These are phyloP conservation scores for Detonula confervacea DNA, from an alignment of 352 stramenopile species.

Conservation along the genomic window DNA sequence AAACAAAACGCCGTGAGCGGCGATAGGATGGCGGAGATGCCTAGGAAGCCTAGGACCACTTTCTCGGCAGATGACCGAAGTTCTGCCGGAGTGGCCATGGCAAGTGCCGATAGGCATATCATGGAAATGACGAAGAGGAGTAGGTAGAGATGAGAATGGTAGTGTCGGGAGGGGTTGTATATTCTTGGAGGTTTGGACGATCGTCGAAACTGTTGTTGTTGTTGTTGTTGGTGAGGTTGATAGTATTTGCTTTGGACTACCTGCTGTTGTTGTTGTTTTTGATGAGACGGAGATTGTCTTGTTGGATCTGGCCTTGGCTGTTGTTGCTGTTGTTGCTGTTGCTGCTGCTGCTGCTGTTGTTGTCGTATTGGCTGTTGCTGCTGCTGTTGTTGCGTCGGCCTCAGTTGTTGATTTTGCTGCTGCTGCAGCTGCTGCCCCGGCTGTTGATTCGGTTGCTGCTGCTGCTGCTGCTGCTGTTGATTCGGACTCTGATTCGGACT, in stretches of 20 bases:
- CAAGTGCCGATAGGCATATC: constrained; percentile 11
- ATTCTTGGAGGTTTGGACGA: neutral
- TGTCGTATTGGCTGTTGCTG: neutral
- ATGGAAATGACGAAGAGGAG: constrained; percentile 16
- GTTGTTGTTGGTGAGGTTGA: neutral
- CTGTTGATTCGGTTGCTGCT: neutral
- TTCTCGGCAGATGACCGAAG: neutral
- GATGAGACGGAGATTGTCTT: too few species aligned
- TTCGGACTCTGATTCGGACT: too few species aligned
- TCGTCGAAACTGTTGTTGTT: too few species aligned
- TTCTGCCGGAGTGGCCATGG: neutral
- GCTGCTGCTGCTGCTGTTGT: neutral
- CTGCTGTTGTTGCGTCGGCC: too few species aligned
- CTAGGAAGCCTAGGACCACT: neutral
- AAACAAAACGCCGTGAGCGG: neutral
- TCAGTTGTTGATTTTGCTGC: too few species aligned
- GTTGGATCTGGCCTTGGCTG: too few species aligned
- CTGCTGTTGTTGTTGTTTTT: neutral
- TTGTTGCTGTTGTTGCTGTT: neutral
- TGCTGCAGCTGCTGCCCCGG: neutral
- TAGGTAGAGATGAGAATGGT: constrained; percentile 15
- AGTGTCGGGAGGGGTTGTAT: neutral
- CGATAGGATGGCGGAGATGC: constrained; percentile 8
- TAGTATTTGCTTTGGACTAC: neutral
- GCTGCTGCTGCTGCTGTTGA: too few species aligned